Percentiles rank a stretch among this genome's conserved stretches.
phyloP scores from a whole-genome alignment of 2,329 filamentous ascomycete species.

The Fusarium drepaniforme region DNA sequence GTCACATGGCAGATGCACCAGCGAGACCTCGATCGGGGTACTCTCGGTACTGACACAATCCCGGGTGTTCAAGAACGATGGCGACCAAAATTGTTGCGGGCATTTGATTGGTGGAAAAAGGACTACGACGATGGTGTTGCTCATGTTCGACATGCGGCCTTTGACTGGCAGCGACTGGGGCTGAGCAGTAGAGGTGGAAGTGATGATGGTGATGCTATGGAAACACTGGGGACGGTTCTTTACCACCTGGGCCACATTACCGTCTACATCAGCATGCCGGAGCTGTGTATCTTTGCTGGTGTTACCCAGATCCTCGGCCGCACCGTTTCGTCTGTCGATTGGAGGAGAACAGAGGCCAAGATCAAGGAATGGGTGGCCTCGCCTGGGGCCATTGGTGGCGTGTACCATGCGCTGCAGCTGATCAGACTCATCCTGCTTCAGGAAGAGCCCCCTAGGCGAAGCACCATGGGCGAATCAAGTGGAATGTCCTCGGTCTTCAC shows the following conservation, averaged over 20 bases:
- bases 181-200: constrained; percentile 42
- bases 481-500: constrained; percentile 28
- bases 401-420: constrained; percentile 44
- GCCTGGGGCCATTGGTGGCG: constrained; percentile 43
- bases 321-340: constrained; percentile 43
- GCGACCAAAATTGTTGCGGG: constrained; percentile 42
- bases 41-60: constrained; percentile 41
- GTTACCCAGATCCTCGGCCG: constrained; percentile 44
- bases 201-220: constrained; percentile 44
- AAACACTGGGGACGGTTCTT: constrained; percentile 43
- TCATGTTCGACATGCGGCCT: constrained; percentile 43
- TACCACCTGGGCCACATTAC: constrained; percentile 46
- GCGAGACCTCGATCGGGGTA: constrained; percentile 42
- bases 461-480: constrained; percentile 17
- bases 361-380: constrained; percentile 46
- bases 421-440: constrained; percentile 42
- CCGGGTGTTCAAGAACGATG: constrained; percentile 44
- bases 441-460: constrained; percentile 32
- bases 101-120: constrained; percentile 47
- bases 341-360: constrained; percentile 45
- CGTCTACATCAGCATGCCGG: constrained; percentile 46
- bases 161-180: constrained; percentile 45
- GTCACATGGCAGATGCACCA: constrained; percentile 47
- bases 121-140: constrained; percentile 45
- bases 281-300: constrained; percentile 45